Conservation (phyloP, 2,329 filamentous ascomycete genomes). For the Colletotrichum coccodes region DNA sequence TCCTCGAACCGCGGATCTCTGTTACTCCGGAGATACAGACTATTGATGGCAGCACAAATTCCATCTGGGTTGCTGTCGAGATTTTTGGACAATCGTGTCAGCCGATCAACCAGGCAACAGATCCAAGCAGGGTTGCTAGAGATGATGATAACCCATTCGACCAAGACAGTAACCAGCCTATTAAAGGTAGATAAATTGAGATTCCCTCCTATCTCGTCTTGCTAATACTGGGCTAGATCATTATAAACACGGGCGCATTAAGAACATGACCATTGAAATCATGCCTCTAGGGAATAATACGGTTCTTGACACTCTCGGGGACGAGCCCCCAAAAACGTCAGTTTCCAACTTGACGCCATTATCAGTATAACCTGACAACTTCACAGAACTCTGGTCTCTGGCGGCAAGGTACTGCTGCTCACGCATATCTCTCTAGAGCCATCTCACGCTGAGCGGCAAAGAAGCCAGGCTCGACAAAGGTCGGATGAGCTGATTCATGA, state of each 20-base stretch:
- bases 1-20: constrained; percentile 54
- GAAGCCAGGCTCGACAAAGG: constrained; percentile 46
- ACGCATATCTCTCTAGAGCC: constrained; percentile 52
- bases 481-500: constrained; percentile 69
- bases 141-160: neutral
- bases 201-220: neutral
- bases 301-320: constrained; percentile 54
- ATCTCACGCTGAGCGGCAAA: constrained; percentile 12
- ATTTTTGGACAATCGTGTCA: constrained; percentile 52
- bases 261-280: constrained; percentile 59
- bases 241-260: constrained; percentile 58
- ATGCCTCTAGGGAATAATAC: constrained; percentile 51
- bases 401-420: constrained; percentile 59
- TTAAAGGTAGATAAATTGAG: neutral
- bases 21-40: constrained; percentile 54
- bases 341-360: constrained; percentile 25
- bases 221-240: constrained; percentile 5
- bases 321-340: constrained; percentile 55
- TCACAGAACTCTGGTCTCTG: constrained; percentile 51
- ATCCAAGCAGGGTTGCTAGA: neutral
- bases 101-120: neutral
- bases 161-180: too few relatives aligned
- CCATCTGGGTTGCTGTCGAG: constrained; percentile 62
- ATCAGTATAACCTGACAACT: neutral
- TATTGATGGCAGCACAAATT: constrained; percentile 44